A percentile compares a stretch with the other conserved stretches of the same genome.
phyloP scores from a whole-genome alignment of 2,329 filamentous ascomycete species.

The Paecilomyces dactylethromorphus region DNA sequence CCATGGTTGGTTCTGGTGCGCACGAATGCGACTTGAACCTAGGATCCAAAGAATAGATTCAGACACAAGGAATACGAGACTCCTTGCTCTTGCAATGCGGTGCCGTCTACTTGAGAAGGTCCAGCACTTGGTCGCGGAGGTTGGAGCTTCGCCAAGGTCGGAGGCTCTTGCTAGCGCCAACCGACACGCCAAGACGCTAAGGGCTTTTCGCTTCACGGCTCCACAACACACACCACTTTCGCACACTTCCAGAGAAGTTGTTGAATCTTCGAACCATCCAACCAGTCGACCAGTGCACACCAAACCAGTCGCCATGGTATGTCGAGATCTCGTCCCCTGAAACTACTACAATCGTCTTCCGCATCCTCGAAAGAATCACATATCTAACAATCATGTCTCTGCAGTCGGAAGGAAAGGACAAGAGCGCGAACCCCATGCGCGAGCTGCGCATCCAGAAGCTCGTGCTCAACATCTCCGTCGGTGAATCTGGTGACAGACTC shows the following conservation, averaged over 20 bases:
- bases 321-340: conserved; percentile 7
- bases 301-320: conserved; percentile 45
- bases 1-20: conserved; percentile 40
- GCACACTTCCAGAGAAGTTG: conserved; percentile 16
- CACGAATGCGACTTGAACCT: conserved; percentile 40
- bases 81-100: not conserved
- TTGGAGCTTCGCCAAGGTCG: not conserved
- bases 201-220: conserved; percentile 30
- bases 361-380: not conserved
- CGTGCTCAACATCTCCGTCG: conserved; percentile 98
- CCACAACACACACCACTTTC: conserved; percentile 31
- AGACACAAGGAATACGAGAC: conserved; percentile 6
- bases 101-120: not conserved
- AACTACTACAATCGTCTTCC: not conserved
- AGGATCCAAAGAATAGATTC: conserved; percentile 18
- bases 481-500: conserved; percentile 99
- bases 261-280: conserved; percentile 20
- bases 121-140: not conserved
- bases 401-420: conserved; percentile 65
- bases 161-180: conserved; percentile 20
- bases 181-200: conserved; percentile 27
- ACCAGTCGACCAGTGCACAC: conserved; percentile 31
- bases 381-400: conserved; percentile 21
- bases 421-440: conserved; percentile 97
- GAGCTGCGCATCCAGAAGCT: conserved; percentile 99